Percentiles rank a stretch among this genome's conserved stretches.
Evolutionary conservation across 2,329 filamentous ascomycete genomes (phyloP).

Genomic region (Fusarium sp.): DNA sequence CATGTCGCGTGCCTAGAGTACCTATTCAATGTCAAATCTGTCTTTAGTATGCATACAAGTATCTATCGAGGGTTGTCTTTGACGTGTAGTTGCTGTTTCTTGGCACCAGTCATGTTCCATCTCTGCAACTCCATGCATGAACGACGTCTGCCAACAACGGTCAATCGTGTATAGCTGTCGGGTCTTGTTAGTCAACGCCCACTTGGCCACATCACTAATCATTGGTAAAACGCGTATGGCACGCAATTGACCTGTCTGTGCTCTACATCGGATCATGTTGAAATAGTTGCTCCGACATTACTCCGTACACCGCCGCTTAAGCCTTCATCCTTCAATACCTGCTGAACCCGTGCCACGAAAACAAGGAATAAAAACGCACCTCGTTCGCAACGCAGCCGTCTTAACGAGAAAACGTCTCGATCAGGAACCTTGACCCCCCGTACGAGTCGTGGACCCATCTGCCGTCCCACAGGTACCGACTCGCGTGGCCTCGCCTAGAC

Average conservation of each 20-base stretch:
- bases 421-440: not conserved
- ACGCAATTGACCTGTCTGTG: not conserved
- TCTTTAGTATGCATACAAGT: not conserved
- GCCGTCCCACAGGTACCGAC: conserved; percentile 15
- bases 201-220: no score
- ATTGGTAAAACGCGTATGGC: not conserved
- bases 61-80: not conserved
- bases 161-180: not conserved
- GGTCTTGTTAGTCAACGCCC: not conserved
- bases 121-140: not conserved
- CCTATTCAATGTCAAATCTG: not conserved
- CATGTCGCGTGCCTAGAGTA: not conserved
- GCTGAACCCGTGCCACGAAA: not conserved
- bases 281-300: not conserved
- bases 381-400: not conserved
- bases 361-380: not conserved
- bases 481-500: conserved; percentile 3
- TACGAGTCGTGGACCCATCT: conserved; percentile 14
- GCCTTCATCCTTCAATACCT: not conserved
- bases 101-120: not conserved
- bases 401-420: not conserved
- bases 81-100: not conserved
- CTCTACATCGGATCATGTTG: not conserved
- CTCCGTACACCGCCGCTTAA: not conserved
- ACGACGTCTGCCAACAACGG: not conserved